Evolutionary conservation across 768 basidiomycete genomes (phyloP), one percentile per base, ranked within the genome.

Genomic region (Omphalotus guepiniiformis): DNA sequence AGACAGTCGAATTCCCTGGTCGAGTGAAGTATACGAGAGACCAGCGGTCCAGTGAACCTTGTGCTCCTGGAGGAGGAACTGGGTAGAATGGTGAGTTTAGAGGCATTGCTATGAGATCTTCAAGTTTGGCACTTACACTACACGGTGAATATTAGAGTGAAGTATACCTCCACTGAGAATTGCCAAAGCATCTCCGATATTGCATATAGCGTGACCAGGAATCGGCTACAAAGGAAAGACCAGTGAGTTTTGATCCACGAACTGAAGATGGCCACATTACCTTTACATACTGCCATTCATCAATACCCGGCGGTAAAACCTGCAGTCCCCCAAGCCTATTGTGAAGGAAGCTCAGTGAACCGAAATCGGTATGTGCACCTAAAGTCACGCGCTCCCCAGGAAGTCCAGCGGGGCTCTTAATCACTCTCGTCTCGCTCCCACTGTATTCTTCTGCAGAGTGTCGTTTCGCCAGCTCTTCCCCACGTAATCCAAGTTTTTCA

Each of bases 261-360:
- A 6, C 19, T n/a, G 6, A 19, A 13, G 39, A 52, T 7, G 2
- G 62, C 29, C 65, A 83, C 18, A 36, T 18, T 39, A 76, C 83
- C 72, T 75, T 78, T 54, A 87, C 68, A 52, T 85, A 87, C 57
- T 78, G 77, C 85, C 85, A 88, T 18, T 73, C 60, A 21, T 80
- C 75, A 5, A 72, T 57, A 12, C 79, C 82, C 1, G 82, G 83
- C 1, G 75, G 73, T 39, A 85, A 67, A 0, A 87, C 83, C 50
- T 87, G 85, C 3, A 88, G 65, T 0, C 85, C 85, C 3, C 85
- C 85, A 0, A 86, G 73, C 2, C 72, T 73, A 57, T 86, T 87
- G 55, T 85, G 82, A 48, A 88, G 65, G 66, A 86, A 79, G 0
- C 82, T 82, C 48, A 85, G 58, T n/a, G 79, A 80, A 53, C 84